These are phyloP conservation scores for Exserohilum rostratum DNA, from an alignment of 2,329 filamentous ascomycete genomes.

Conservation along the genomic window DNA sequence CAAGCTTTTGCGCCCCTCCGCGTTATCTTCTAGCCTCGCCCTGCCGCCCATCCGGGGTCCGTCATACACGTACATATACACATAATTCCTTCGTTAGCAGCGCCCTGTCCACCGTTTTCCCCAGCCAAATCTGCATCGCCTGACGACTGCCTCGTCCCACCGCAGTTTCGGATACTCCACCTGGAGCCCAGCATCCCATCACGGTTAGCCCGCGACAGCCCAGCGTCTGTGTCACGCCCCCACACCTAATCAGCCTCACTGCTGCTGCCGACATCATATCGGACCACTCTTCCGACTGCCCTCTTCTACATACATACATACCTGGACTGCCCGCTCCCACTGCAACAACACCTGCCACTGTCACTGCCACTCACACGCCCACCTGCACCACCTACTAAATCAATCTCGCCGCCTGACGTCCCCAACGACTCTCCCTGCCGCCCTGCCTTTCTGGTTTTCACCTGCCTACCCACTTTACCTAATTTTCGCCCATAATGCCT, in stretches of 20 bases:
- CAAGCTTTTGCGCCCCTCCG: constrained; percentile 29
- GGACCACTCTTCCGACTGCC: constrained; percentile 19
- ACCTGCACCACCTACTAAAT: constrained; percentile 6
- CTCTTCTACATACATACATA: constrained; percentile 11
- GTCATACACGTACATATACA: background rate
- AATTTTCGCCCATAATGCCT: constrained; percentile 43
- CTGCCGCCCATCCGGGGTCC: constrained; percentile 7
- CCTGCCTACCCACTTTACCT: background rate
- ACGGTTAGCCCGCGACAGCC: constrained; percentile 2
- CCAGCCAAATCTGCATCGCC: background rate
- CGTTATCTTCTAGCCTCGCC: constrained; percentile 34
- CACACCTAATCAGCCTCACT: constrained; percentile 29
- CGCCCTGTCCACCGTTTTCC: background rate
- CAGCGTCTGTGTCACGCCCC: constrained; percentile 22
- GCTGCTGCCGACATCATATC: constrained; percentile 23
- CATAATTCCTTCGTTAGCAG: too few species aligned
- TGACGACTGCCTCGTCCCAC: constrained; percentile 15
- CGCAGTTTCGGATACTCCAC: constrained; percentile 17
- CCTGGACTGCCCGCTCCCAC: constrained; percentile 3
- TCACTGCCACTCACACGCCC: constrained; percentile 1
- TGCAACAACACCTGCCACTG: constrained; percentile 3
- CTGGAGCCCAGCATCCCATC: constrained; percentile 12
- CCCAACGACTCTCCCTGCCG: too few species aligned
- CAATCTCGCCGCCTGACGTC: background rate
- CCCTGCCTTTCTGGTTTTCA: background rate